A percentile compares a stretch with the other conserved stretches of the same genome.
These are phyloP conservation scores for Neopestalotiopsis rosae DNA, from an alignment of 2,329 filamentous ascomycete genomes.

Conservation along the genomic window DNA sequence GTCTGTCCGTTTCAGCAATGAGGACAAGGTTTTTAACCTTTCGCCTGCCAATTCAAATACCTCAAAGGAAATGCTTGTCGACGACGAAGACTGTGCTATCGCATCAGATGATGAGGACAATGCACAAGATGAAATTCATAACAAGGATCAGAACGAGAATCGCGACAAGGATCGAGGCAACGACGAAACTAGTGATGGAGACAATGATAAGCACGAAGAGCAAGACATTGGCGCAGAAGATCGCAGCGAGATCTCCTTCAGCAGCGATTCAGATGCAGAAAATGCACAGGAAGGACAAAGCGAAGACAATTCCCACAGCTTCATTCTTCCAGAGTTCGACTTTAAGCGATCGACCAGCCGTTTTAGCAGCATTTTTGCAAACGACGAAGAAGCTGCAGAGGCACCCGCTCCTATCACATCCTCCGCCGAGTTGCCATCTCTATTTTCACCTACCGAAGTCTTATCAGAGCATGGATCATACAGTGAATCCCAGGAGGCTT, in stretches of 20 bases:
- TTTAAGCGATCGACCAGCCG: not conserved
- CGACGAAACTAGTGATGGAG: too few relatives aligned
- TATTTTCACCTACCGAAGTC: not conserved
- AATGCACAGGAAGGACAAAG: not conserved
- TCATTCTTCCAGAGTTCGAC: not conserved
- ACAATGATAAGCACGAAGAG: too few relatives aligned
- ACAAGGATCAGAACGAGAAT: too few relatives aligned
- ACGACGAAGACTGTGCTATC: not conserved
- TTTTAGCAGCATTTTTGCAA: not conserved
- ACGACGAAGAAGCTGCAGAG: not conserved
- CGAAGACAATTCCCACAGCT: not conserved
- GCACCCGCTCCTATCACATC: not conserved
- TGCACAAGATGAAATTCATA: too few relatives aligned
- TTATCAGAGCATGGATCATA: too few relatives aligned
- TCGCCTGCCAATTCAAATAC: not conserved
- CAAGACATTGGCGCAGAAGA: too few relatives aligned
- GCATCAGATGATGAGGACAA: not conserved
- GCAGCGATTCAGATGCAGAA: not conserved
- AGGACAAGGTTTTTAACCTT: not conserved
- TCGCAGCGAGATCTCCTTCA: too few relatives aligned
- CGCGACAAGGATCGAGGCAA: too few relatives aligned
- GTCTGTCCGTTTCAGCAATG: not conserved
- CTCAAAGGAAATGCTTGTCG: not conserved
- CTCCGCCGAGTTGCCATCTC: not conserved
- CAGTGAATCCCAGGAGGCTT: too few relatives aligned